These are phyloP conservation scores for Pythium plurisporium DNA, from an alignment of 352 stramenopile species.

Conservation along the genomic window DNA sequence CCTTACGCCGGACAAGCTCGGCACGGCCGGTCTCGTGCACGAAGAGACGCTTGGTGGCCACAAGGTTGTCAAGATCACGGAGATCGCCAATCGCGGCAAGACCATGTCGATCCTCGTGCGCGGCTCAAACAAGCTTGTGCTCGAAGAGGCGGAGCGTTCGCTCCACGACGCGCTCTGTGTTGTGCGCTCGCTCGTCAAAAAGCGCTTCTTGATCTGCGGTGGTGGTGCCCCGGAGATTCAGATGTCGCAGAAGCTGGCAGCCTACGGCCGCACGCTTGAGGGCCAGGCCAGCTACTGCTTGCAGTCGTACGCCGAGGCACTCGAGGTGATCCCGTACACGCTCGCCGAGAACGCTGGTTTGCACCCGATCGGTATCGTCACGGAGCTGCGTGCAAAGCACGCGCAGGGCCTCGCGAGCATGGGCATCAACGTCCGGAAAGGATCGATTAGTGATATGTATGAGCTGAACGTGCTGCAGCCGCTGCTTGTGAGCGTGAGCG, in stretches of 20 bases:
- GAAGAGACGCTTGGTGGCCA: constrained; percentile 95
- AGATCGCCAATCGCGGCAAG: constrained; percentile 92
- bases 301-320: constrained; percentile 95
- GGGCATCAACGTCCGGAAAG: constrained; percentile 96
- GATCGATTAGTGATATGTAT: constrained; percentile 98
- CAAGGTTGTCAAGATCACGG: constrained; percentile 99
- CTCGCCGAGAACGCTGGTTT: constrained; percentile 99
- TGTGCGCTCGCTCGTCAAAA: constrained; percentile 97
- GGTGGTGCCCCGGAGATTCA: constrained; percentile 97
- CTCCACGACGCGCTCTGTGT: constrained; percentile 99
- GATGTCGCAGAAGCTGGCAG: constrained; percentile 90
- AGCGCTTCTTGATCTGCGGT: constrained; percentile 97
- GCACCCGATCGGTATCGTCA: constrained; percentile 99
- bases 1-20: constrained; percentile 96
- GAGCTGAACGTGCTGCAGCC: constrained; percentile 98
- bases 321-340: constrained; percentile 99
- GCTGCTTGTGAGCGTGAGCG: constrained; percentile 96
- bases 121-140: constrained; percentile 97
- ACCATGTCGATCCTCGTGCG: constrained; percentile 98
- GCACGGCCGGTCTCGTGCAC: constrained; percentile 91
- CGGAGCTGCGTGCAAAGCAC: constrained; percentile 92
- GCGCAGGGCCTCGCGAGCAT: constrained; percentile 90
- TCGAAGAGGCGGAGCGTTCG: constrained; percentile 97
- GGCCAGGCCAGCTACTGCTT: constrained; percentile 97
- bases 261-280: constrained; percentile 91